Conservation (phyloP, 345 rosid species). For the Linum trigynum region DNA sequence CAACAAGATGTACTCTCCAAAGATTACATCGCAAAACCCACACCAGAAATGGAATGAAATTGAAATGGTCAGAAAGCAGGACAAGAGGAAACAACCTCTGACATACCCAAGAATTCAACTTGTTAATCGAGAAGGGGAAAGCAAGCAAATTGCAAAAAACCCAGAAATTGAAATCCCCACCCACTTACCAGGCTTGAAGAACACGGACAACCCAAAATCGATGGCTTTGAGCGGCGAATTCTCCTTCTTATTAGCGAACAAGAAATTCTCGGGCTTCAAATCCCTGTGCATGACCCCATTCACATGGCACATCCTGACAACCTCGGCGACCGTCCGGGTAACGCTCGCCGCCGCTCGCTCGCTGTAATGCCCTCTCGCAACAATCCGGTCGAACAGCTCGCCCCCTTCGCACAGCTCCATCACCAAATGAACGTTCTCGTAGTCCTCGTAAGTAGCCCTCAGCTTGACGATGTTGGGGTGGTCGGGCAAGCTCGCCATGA, state of each 20-base stretch:
- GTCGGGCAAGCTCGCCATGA: constrained; percentile 76
- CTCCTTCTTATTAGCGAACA: constrained; percentile 90
- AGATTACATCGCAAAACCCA: background rate
- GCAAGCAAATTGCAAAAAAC: background rate
- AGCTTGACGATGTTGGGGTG: constrained; percentile 85
- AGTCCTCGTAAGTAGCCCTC: constrained; percentile 83
- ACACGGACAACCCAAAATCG: constrained; percentile 86
- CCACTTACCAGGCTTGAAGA: constrained; percentile 74
- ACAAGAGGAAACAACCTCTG: background rate
- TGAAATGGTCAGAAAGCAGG: background rate
- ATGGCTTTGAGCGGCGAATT: constrained; percentile 68
- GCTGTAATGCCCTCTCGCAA: constrained; percentile 88
- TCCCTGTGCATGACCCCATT: constrained; percentile 94
- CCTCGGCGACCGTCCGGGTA: constrained; percentile 75
- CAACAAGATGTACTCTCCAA: background rate
- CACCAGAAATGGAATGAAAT: background rate
- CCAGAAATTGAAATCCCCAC: background rate
- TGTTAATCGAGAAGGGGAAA: background rate
- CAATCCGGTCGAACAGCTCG: constrained; percentile 87
- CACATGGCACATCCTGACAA: constrained; percentile 82
- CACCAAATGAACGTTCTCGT: constrained; percentile 80
- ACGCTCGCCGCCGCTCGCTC: constrained; percentile 86
- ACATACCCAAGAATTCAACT: background rate
- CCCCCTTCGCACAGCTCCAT: constrained; percentile 99
- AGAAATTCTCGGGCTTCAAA: constrained; percentile 90